These are phyloP conservation scores for Arabis hirsuta DNA, from an alignment of 345 rosid genomes.

Conservation along the genomic window DNA sequence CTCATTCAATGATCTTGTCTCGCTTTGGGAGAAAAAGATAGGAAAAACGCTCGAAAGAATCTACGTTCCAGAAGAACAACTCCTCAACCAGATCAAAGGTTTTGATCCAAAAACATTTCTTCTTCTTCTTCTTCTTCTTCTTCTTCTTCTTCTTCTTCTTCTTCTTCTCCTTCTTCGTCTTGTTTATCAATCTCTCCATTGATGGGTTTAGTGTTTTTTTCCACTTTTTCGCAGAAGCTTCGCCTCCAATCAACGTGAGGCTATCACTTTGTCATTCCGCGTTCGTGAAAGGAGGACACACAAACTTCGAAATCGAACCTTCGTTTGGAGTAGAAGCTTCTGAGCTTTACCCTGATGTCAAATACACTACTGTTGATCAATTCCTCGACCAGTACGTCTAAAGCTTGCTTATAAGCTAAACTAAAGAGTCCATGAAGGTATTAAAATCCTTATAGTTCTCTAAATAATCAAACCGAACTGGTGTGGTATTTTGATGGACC, in stretches of 20 bases:
- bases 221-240: constrained; percentile 43
- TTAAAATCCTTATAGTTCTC: not conserved
- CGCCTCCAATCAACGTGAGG: constrained; percentile 44
- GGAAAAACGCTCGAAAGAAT: constrained; percentile 54
- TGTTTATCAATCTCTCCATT: not conserved
- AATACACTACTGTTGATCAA: constrained; percentile 55
- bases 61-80: constrained; percentile 59
- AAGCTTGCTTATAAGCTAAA: not conserved
- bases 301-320: constrained; percentile 53
- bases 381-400: constrained; percentile 51
- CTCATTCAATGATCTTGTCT: constrained; percentile 61
- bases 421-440: not conserved
- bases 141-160: not conserved
- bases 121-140: not conserved
- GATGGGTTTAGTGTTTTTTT: not conserved
- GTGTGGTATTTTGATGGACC: not conserved
- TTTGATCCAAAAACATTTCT: constrained; percentile 1
- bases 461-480: constrained; percentile 4
- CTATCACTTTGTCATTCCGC: constrained; percentile 49
- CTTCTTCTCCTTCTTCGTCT: not conserved
- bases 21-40: constrained; percentile 67
- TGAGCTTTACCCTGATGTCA: constrained; percentile 55
- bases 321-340: constrained; percentile 60
- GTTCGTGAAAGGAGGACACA: constrained; percentile 61
- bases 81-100: constrained; percentile 57